phyloP scores from a whole-genome alignment of 2,329 filamentous ascomycete species.

The Colletotrichum truncatum region DNA sequence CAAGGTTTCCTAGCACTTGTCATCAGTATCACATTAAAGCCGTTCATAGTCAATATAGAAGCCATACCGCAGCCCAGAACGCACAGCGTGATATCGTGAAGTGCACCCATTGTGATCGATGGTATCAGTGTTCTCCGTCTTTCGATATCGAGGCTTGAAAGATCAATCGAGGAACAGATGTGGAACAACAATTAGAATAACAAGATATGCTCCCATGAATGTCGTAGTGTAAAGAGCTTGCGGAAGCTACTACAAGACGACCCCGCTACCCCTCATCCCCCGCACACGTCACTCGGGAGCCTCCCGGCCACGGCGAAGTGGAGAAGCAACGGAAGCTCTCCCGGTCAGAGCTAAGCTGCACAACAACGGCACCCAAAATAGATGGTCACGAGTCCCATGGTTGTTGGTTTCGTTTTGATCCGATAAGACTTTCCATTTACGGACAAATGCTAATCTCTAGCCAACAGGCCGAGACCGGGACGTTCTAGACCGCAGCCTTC shows the following conservation, averaged over 20 bases:
- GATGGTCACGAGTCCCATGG: neutral
- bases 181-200: neutral
- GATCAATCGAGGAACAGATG: too few relatives aligned
- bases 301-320: neutral
- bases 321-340: conserved; percentile 5
- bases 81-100: conserved; percentile 16
- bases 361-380: neutral
- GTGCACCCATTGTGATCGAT: neutral
- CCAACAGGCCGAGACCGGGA: conserved; percentile 4
- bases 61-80: conserved; percentile 31
- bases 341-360: neutral
- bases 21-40: neutral
- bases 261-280: conserved; percentile 13
- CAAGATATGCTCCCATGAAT: neutral
- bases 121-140: neutral
- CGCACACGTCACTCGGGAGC: neutral
- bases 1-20: conserved; percentile 39
- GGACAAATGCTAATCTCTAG: neutral
- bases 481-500: conserved; percentile 38
- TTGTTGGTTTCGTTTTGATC: neutral
- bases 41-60: too few relatives aligned
- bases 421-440: conserved; percentile 7
- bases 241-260: neutral
- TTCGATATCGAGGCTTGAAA: neutral
- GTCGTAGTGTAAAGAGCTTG: neutral